Conservation (phyloP, 345 rosid species). For the Eucalyptus victrix region DNA sequence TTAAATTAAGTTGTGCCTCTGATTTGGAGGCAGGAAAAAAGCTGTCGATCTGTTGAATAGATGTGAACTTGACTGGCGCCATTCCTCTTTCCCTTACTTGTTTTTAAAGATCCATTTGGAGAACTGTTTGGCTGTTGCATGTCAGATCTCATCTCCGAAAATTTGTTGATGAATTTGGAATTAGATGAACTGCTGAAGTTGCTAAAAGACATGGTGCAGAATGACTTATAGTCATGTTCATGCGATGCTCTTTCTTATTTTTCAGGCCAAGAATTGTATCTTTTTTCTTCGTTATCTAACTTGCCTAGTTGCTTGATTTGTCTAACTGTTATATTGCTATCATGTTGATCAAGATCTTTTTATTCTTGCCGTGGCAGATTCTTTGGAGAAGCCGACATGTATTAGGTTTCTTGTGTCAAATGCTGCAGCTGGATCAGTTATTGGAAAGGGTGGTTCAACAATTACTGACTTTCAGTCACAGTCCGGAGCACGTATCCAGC, state of each 20-base stretch:
- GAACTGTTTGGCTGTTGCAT: not conserved
- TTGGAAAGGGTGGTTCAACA: conserved; percentile 97
- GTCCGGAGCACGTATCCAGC: conserved; percentile 92
- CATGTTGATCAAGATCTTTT: not conserved
- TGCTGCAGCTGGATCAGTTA: conserved; percentile 97
- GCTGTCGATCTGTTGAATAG: not conserved
- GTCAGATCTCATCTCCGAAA: not conserved
- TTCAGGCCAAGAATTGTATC: not conserved
- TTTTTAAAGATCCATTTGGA: not conserved
- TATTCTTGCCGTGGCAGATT: conserved; percentile 26
- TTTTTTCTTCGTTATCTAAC: not conserved
- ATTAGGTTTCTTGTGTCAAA: conserved; percentile 90
- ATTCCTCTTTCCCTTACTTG: not conserved
- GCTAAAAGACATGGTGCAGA: not conserved
- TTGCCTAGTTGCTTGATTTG: not conserved
- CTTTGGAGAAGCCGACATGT: conserved; percentile 69
- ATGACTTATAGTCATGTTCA: not conserved
- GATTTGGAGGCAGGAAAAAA: not conserved
- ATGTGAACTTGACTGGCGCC: not conserved
- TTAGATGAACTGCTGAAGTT: not conserved
- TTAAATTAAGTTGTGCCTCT: not conserved
- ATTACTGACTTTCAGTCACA: conserved; percentile 92
- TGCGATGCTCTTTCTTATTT: not conserved
- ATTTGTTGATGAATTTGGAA: not conserved
- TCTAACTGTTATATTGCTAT: not conserved